Evolutionary conservation across 306 rosid genomes (phyloP), one percentile per base, ranked within the genome.

Genomic region (Fagus sylvatica): DNA sequence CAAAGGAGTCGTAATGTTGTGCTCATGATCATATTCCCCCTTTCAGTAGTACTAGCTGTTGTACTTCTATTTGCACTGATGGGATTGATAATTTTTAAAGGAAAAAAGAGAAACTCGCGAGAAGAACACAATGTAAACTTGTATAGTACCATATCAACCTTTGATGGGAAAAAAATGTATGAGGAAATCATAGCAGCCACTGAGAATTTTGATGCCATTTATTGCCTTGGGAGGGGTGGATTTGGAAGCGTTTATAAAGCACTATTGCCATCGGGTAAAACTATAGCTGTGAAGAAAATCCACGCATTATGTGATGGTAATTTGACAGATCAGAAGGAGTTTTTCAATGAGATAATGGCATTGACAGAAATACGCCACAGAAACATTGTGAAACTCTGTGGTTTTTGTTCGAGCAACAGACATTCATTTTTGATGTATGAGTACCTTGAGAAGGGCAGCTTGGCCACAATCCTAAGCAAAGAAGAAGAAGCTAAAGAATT

Each of bases 191-290:
- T 83, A 9, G 42, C 53, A 16, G 78, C 87, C 36, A 83, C 84
- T 2, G 9, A 65, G 41, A 53, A 37, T 70, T 83, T 83, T 41
- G 72, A 79, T 30, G 55, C 57, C 40, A 49, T 5, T 3, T 75
- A 64, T 68, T 79, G 84, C 76, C 57, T 83, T 53, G 81, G 87
- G 37, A 53, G 11, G 2, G 87, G 84, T 15, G 87, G 81, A 65
- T 65, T 15, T 67, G 81, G 84, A 55, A 71, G 53, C 12, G 84
- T 79, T 2, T 83, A 83, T 36, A 83, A 33, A 28, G 83, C 54
- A 41, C 33, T 43, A 46, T 32, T 72, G 53, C 73, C 37, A 5
- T 59, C 46, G 19, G 16, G 53, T 53, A 17, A 53, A 13, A 1
- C 5, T 4, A 74, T 73, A 8, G 79, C 75, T 2, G 75, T 74